Base-by-base conservation (phyloP, 1,139 yeast genomes). In the Magnusiomyces suaveolens region DNA sequence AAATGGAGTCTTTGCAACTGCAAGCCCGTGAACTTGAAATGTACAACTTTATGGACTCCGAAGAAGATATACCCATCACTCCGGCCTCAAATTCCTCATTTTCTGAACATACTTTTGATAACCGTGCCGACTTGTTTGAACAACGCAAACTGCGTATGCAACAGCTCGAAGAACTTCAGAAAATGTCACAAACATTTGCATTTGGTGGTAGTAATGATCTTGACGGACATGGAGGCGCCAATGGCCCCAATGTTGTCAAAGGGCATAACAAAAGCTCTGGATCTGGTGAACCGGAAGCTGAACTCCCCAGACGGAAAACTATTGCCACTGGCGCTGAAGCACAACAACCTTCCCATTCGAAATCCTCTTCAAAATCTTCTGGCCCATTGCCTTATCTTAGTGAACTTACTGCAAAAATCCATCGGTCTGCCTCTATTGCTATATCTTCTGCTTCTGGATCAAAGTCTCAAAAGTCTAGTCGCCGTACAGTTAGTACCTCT, bases 1-100 rank as follows among this genome's bases (percentile, higher is more conserved):
- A 84, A 66, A 87, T 89, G 95, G 96, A 87, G 55, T 84, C 81
- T 59, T 76, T 92, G 53, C 96, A 88, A 64, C 78, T 79, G 54
- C 84, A 84, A 74, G 97, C 97, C 0, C 75, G 96, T 59, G 88
- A 85, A 65, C 76, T 90, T 60, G 97, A 90, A 68, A 83, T 82
- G 81, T 84, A 88, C 24, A 90, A 88, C 61, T 88, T 88, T 64
- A 83, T 72, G 43, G 82, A 78, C 26, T 64, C 63, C 46, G 64
- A 63, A 39, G 25, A 41, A 18, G 16, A 41, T 8, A 6, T 38
- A 8, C 4, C 23, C n/a, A 8, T 6, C 4, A 55, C 53, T 33
- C 58, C 54, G 21, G 51, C n/a, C n/a, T n/a, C 43, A 2, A 46
- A 20, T 18, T 46, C 12, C 46, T n/a, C 48, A 32, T 3, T n/a